Base-by-base conservation (phyloP, 176 grass and related monocot genomes). In the Juncus effusus region DNA sequence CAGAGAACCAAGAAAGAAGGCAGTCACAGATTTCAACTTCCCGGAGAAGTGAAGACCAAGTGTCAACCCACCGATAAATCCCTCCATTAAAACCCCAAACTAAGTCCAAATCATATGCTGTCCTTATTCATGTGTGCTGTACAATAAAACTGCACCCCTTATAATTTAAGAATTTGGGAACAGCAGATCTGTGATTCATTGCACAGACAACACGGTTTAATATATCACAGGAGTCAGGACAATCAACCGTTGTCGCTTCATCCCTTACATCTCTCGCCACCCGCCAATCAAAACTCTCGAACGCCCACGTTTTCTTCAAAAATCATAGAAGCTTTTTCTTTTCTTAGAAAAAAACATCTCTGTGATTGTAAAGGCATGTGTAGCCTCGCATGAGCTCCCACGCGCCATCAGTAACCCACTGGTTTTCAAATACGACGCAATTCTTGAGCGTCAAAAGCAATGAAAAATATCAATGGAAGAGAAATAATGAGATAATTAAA, bases 301-400 rank as follows among this genome's bases (percentile, higher is more conserved):
- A 13, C 38, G 8, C 10, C 51, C 13, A 13, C 36, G 11, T 59
- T 72, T 72, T 45, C 7, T 8, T 52, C 36, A 3, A 36, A 51
- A 3, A n/a, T 42, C n/a, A 11, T 42, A 56, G 35, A 42, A 56
- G 19, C 37, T 58, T 7, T 38, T n/a, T 57, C 16, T 40, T 40
- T 70, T 36, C 14, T 7, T 9, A 70, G 16, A 19, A 59, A 5
- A 10, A 70, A 71, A 42, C 3, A 35, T 38, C 41, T 53, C 14
- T 40, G 9, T 69, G 37, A 40, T 40, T 57, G 40, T 53, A 10
- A 59, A 62, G 40, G 59, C 76, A 72, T 63, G 76, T 79, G 76
- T 79, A 79, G 59, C 57, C 76, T 62, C 59, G 66, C 76, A 72
- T 79, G 76, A 61, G 5, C 38, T 71, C 37, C 53, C 67, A 71